Evolutionary conservation across 202 grass and related monocot species (phyloP).

Genomic region (Musa balbisiana): DNA sequence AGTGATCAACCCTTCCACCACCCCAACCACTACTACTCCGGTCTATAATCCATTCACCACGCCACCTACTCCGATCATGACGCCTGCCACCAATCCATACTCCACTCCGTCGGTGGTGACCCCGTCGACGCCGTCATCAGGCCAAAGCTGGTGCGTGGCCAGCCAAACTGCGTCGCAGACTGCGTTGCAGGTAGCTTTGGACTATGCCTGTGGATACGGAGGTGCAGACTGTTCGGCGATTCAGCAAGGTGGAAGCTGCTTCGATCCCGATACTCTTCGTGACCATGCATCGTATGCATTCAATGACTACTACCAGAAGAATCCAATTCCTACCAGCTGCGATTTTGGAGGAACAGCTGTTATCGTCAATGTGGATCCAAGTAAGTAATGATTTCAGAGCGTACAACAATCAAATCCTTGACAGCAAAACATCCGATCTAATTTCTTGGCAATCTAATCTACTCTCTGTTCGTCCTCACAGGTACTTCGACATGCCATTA

Average conservation of each 20-base stretch:
- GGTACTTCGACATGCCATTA: constrained; percentile 30
- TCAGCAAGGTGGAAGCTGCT: constrained; percentile 68
- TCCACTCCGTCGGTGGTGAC: constrained; percentile 2
- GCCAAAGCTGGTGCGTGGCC: constrained; percentile 85
- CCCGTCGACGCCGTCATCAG: neutral
- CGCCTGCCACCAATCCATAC: constrained; percentile 27
- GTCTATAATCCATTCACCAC: constrained; percentile 11
- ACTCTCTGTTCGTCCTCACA: constrained; percentile 13
- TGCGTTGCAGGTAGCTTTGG: constrained; percentile 81
- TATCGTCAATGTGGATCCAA: constrained; percentile 64
- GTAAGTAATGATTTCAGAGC: constrained; percentile 34
- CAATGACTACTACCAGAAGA: constrained; percentile 96
- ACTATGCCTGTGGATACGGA: constrained; percentile 92
- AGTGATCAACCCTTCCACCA: constrained; percentile 46
- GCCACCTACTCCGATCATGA: neutral
- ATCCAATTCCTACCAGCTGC: constrained; percentile 66
- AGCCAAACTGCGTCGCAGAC: constrained; percentile 63
- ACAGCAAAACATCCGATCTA: neutral
- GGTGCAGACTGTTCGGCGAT: constrained; percentile 75
- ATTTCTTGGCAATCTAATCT: neutral
- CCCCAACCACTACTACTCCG: neutral
- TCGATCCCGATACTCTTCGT: constrained; percentile 61
- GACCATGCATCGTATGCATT: constrained; percentile 93
- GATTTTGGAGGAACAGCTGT: constrained; percentile 78
- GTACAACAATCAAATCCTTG: neutral